A percentile compares a stretch with the other conserved stretches of the same genome.
Evolutionary conservation across 768 basidiomycete genomes (phyloP).

Genomic region (Lentinula sp.): DNA sequence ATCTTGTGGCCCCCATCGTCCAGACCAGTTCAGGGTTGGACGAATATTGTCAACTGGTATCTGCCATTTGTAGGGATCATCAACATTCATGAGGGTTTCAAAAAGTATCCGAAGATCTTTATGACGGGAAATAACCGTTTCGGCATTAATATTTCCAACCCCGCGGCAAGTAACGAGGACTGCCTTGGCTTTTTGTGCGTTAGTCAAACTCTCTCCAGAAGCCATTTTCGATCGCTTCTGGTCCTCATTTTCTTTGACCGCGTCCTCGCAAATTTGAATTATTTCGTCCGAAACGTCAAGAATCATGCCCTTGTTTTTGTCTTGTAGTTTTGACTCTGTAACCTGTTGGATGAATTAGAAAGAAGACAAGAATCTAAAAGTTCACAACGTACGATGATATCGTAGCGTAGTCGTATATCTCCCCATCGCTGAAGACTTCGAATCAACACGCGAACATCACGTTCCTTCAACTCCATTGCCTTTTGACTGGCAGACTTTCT

Average conservation of each 20-base stretch:
- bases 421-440: slow-evolving; percentile 97
- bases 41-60: slow-evolving; percentile 93
- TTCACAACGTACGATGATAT: slow-evolving; percentile 70
- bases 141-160: slow-evolving; percentile 94
- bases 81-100: slow-evolving; percentile 66
- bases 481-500: slow-evolving; percentile 92
- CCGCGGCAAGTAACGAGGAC: slow-evolving; percentile 87
- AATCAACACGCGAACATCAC: slow-evolving; percentile 92
- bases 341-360: slow-evolving; percentile 42
- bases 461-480: slow-evolving; percentile 94
- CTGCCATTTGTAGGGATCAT: slow-evolving; percentile 75
- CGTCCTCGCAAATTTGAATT: slow-evolving; percentile 75
- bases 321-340: slow-evolving; percentile 80
- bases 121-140: slow-evolving; percentile 87
- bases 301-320: slow-evolving; percentile 93
- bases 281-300: slow-evolving; percentile 90
- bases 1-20: slow-evolving; percentile 88
- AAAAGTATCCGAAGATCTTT: slow-evolving; percentile 86
- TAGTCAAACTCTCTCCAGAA: slow-evolving; percentile 83
- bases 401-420: slow-evolving; percentile 91
- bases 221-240: slow-evolving; percentile 72
- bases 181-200: slow-evolving; percentile 95
- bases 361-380: slow-evolving; percentile 6
- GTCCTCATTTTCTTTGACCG: slow-evolving; percentile 79
- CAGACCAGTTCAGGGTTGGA: slow-evolving; percentile 93